Evolutionary conservation across 768 basidiomycete genomes (phyloP), one percentile per base, ranked within the genome.

Genomic region (Galerina sulciceps): DNA sequence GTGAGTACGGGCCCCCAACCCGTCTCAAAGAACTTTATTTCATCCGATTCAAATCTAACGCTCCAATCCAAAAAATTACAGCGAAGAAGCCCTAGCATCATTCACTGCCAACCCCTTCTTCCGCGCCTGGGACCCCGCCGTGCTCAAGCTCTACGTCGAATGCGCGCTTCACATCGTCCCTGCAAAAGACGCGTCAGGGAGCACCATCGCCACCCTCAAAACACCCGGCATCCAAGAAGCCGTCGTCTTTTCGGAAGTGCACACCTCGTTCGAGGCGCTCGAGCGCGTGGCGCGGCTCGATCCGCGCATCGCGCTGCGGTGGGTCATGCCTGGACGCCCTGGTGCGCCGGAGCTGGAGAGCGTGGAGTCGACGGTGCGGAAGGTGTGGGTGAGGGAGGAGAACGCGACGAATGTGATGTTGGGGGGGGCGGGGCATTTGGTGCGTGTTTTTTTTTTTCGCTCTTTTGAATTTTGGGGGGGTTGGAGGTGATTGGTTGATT

Each of bases 151-250:
- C 17, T 93, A 93, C 66, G 73, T 90, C 55, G 79, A 88, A 26
- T 79, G 84, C 58, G 90, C 80, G 3, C 73, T 89, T 5, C 76
- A 78, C 60, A 72, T 63, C 38, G 73, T 59, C 52, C 71, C 51
- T 2, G 71, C 75, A 46, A 64, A 70, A 18, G 45, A 26, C 44
- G 64, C 3, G 67, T 79, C 80, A n/a, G n/a, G n/a, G n/a, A n/a
- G n/a, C n/a, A n/a, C n/a, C 0, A 72, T 76, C 1, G 79, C 85
- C 10, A 77, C 69, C 42, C 81, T 94, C 40, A 93, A 91, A 71
- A 91, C 82, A 81, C 73, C 85, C 1, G 79, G 80, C 2, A 60
- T 89, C 5, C 86, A 85, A 63, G 92, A 93, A 72, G 87, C 83
- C 2, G 68, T 82, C 3, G 75, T 82, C 15, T 91, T 90, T 69